Base-by-base conservation (phyloP, 2,329 filamentous ascomycete species). In the Dactylonectria estremocensis region DNA sequence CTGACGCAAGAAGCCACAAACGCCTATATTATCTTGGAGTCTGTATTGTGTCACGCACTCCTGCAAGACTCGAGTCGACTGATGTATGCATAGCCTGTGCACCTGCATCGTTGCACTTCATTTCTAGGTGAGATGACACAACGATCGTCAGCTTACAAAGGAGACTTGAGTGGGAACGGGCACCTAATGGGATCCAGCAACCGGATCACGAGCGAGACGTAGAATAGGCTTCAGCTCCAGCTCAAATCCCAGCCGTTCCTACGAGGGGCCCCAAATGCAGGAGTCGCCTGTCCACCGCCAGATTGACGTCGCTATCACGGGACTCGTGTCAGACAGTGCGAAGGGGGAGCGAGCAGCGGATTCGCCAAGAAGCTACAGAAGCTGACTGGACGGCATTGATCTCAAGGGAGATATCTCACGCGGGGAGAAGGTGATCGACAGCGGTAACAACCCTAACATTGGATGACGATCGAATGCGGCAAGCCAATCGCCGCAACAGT, bases 271-370 rank as follows among this genome's bases (percentile, higher is more conserved):
- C 64, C 22, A 55, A 18, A 56, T 40, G 6, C 13, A 10, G 11
- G 31, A 31, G 14, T 31, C 18, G 2, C n/a, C 58, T 55, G 69
- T 63, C 74, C 74, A 76, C 74, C 74, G 74, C 74, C 65, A 76
- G 64, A 76, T 72, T 76, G 74, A 69, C 68, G 60, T 72, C 61
- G 50, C 55, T 62, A 73, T 75, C 70, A 74, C 59, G 70, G 70
- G 54, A 40, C 46, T 35, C 20, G 48, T 22, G 54, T 57, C 56
- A 67, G 59, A 53, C 58, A 54, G 66, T 69, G 64, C 69, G 69
- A 56, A 72, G 69, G 72, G 74, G 72, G 72, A 68, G 57, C 46
- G 53, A 4, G 24, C 14, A 52, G 45, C 52, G 60, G 50, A 54
- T 60, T 66, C 56, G 73, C 71, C 71, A 72, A 72, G 69, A 65